Conservation (phyloP, 2,329 filamentous ascomycete species). For the Fusarium fujikuroi region DNA sequence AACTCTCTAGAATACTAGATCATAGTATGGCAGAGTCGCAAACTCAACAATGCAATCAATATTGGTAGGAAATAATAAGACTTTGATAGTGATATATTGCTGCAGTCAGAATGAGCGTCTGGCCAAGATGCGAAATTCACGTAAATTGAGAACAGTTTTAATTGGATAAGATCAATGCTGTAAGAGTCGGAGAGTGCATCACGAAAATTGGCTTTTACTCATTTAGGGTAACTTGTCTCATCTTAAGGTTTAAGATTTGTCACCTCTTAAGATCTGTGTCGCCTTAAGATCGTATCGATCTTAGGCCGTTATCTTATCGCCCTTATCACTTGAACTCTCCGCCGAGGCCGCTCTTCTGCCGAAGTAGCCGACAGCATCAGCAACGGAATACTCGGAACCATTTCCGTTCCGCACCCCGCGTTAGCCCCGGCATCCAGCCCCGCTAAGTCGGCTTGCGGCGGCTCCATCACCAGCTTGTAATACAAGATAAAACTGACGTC, state of each 20-base stretch:
- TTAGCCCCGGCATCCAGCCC: conserved; percentile 16
- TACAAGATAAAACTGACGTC: conserved; percentile 16
- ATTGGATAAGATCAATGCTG: too few relatives aligned
- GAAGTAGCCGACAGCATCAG: not conserved
- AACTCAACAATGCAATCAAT: too few relatives aligned
- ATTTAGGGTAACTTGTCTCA: not conserved
- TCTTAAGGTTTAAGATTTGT: too few relatives aligned
- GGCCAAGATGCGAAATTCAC: not conserved
- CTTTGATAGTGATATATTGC: too few relatives aligned
- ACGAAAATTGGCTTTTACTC: fast-evolving
- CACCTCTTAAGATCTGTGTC: too few relatives aligned
- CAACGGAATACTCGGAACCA: not conserved
- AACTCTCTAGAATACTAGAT: too few relatives aligned
- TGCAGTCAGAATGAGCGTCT: too few relatives aligned
- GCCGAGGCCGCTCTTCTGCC: not conserved
- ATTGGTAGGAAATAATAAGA: too few relatives aligned
- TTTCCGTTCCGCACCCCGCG: conserved; percentile 8
- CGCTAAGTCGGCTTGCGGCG: conserved; percentile 31
- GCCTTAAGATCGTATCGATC: too few relatives aligned
- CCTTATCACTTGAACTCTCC: not conserved
- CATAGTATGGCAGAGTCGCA: too few relatives aligned
- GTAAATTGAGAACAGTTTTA: not conserved
- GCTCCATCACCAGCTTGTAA: conserved; percentile 16
- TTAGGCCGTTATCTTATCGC: too few relatives aligned
- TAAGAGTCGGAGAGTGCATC: too few relatives aligned